A percentile compares a stretch with the other conserved stretches of the same genome.
phyloP scores from a whole-genome alignment of 805 yeast species.

The Wilhelminamyces savonicus region DNA sequence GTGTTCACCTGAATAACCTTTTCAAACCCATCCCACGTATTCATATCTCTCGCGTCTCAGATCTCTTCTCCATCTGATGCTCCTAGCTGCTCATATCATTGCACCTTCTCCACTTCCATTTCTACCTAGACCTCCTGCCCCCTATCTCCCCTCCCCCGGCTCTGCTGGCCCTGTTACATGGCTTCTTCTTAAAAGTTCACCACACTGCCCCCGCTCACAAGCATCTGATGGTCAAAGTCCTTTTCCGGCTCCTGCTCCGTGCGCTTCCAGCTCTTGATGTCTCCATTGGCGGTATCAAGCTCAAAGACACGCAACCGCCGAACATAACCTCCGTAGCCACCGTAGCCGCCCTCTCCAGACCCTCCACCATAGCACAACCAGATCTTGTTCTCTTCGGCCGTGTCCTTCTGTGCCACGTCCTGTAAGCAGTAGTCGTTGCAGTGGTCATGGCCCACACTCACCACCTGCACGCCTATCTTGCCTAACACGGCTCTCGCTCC shows the following conservation, averaged over 20 bases:
- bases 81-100: too few species aligned
- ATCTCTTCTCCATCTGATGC: too few species aligned
- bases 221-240: conserved; percentile 43
- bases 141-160: too few species aligned
- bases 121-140: too few species aligned
- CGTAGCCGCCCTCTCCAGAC: conserved; percentile 93
- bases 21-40: too few species aligned
- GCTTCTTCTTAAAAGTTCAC: too few species aligned
- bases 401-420: conserved; percentile 32
- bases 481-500: conserved; percentile 57
- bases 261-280: conserved; percentile 68
- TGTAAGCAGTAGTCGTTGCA: conserved; percentile 84
- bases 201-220: conserved; percentile 45
- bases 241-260: conserved; percentile 48
- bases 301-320: conserved; percentile 74
- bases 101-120: too few species aligned
- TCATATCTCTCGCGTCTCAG: too few species aligned
- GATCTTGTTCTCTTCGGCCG: conserved; percentile 29
- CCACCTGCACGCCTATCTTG: conserved; percentile 65
- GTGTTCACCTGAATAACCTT: too few species aligned
- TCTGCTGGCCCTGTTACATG: too few species aligned
- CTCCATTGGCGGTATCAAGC: conserved; percentile 43
- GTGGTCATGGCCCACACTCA: conserved; percentile 91
- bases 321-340: conserved; percentile 83
- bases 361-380: conserved; percentile 97